phyloP scores from a whole-genome alignment of 371 early-diverging fungal genomes.

The Coemansia sp. region DNA sequence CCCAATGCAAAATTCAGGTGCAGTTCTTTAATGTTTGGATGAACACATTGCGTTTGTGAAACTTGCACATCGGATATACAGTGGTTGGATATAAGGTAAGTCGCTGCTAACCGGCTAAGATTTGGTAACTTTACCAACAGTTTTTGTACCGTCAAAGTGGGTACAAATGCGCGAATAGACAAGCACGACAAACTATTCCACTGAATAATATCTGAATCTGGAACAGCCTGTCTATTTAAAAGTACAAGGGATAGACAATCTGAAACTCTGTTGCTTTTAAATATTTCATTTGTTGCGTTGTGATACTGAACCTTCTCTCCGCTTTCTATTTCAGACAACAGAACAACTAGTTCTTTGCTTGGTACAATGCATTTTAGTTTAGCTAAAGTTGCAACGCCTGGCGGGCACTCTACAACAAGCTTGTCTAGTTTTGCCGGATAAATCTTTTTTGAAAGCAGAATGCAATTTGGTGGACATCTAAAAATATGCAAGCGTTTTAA shows the following conservation, averaged over 20 bases:
- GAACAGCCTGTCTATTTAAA: slow-evolving; percentile 4
- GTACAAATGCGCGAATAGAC: not conserved
- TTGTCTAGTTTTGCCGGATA: slow-evolving; percentile 5
- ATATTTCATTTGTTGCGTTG: not conserved
- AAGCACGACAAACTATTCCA: slow-evolving; percentile 2
- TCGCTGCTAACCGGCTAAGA: not conserved
- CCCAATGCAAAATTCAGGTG: not conserved
- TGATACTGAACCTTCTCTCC: not conserved
- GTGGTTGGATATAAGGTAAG: slow-evolving; percentile 12
- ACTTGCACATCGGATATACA: not conserved
- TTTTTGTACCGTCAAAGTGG: not conserved
- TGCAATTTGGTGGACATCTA: slow-evolving; percentile 5
- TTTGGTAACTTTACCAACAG: slow-evolving; percentile 4
- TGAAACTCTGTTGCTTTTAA: not conserved
- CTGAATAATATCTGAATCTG: not conserved
- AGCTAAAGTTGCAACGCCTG: not conserved
- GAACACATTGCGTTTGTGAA: not conserved
- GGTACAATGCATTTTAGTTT: not conserved
- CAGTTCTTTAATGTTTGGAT: not conserved
- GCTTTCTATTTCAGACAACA: not conserved
- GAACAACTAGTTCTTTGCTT: not conserved
- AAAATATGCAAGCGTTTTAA: slow-evolving; percentile 2
- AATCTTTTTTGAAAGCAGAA: not conserved
- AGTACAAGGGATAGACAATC: not conserved
- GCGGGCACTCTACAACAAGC: not conserved